Conservation (phyloP, 2,329 filamentous ascomycete genomes). For the Alternaria sp. region DNA sequence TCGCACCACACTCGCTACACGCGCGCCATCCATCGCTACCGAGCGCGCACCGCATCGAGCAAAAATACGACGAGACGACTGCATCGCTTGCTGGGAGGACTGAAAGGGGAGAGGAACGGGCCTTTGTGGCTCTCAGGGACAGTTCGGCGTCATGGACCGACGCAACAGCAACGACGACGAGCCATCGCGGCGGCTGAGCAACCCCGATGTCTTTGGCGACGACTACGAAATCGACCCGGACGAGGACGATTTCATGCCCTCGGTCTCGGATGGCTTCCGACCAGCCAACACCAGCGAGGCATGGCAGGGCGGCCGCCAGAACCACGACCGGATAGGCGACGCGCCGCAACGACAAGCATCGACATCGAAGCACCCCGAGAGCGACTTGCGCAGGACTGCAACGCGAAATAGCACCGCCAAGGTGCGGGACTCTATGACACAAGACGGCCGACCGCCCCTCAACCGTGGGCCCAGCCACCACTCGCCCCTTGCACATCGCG, state of each 20-base stretch:
- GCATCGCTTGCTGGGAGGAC: constrained; percentile 31
- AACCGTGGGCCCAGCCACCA: constrained; percentile 33
- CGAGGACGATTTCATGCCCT: constrained; percentile 54
- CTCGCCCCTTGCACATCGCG: constrained; percentile 45
- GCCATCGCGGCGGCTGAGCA: constrained; percentile 40
- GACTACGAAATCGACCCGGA: constrained; percentile 55
- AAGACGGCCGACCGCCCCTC: constrained; percentile 35
- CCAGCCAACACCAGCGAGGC: constrained; percentile 44
- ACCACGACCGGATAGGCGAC: constrained; percentile 34
- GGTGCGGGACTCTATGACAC: constrained; percentile 33
- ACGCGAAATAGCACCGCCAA: constrained; percentile 52
- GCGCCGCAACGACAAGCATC: constrained; percentile 36
- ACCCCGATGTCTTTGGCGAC: constrained; percentile 59
- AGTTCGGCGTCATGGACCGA: constrained; percentile 50
- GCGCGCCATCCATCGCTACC: constrained; percentile 18
- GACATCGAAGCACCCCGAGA: constrained; percentile 30
- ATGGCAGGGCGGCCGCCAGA: constrained; percentile 30
- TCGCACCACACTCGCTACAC: constrained; percentile 30
- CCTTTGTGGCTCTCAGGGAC: constrained; percentile 43
- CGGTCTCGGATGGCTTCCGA: constrained; percentile 58
- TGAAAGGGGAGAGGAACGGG: constrained; percentile 35
- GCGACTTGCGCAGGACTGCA: constrained; percentile 42
- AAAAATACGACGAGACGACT: constrained; percentile 19
- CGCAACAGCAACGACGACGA: constrained; percentile 45
- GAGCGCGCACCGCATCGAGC: constrained; percentile 22